Evolutionary conservation across 148 eudicot species (phyloP).

Genomic region (Bassia scoparia): DNA sequence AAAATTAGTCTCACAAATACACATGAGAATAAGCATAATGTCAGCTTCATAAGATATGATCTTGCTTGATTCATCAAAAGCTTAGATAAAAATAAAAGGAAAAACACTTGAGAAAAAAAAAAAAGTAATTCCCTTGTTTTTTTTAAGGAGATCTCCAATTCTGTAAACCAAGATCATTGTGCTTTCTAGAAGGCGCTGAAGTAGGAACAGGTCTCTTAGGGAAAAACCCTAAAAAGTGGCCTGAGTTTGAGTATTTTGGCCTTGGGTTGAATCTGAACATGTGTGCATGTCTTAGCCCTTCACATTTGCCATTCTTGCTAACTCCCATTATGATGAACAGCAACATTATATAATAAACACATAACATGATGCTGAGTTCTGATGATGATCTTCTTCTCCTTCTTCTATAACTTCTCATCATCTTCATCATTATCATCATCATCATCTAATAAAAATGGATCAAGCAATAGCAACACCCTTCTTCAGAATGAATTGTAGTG

Average conservation of each 20-base stretch:
- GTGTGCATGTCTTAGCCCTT: conserved; percentile 41
- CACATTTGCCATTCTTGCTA: conserved; percentile 26
- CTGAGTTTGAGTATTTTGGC: conserved; percentile 23
- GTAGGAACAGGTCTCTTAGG: conserved; percentile 59
- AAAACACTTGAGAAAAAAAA: not conserved
- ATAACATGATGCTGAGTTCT: not conserved
- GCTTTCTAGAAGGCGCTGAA: conserved; percentile 78
- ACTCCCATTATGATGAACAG: conserved; percentile 29
- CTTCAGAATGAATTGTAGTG: too few species aligned
- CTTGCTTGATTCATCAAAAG: not conserved
- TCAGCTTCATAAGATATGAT: conserved; percentile 14
- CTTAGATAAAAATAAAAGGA: not conserved
- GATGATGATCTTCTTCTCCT: conserved; percentile 7
- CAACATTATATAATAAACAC: not conserved
- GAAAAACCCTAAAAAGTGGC: conserved; percentile 47
- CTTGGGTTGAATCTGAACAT: conserved; percentile 39
- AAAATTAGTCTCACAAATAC: conserved; percentile 22
- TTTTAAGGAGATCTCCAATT: conserved; percentile 54
- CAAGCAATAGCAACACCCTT: conserved; percentile 15
- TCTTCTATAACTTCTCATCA: not conserved
- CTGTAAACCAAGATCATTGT: conserved; percentile 65
- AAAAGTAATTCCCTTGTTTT: not conserved
- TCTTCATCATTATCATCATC: not conserved
- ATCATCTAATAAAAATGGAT: not conserved
- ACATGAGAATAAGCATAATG: conserved; percentile 24